These are phyloP conservation scores for Podospora conica DNA, from an alignment of 495 filamentous ascomycete species.

Conservation along the genomic window DNA sequence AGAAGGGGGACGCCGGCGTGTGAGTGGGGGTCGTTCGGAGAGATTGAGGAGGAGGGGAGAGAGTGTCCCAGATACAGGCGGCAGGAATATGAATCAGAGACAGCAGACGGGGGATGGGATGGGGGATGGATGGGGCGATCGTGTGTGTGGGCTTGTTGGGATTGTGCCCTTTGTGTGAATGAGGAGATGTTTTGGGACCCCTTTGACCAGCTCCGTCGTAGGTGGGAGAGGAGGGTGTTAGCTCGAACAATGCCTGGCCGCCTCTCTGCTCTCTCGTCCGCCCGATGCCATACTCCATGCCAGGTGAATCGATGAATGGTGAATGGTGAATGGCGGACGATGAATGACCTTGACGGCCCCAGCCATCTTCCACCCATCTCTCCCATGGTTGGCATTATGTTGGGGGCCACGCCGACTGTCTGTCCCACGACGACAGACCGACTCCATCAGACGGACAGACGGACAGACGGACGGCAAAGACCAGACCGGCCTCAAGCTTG, in stretches of 20 bases:
- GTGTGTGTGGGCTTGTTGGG: neutral
- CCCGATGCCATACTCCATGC: neutral
- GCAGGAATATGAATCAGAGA: neutral
- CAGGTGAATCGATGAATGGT: neutral
- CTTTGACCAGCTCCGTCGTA: neutral
- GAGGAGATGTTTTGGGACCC: neutral
- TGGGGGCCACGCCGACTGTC: constrained; percentile 7
- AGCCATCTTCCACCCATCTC: neutral
- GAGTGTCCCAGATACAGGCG: neutral
- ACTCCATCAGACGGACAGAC: neutral
- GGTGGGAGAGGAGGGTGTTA: neutral
- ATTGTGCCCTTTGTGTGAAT: constrained; percentile 7
- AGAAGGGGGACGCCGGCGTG: neutral
- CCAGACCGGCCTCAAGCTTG: neutral
- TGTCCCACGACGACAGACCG: neutral
- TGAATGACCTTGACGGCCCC: constrained; percentile 27
- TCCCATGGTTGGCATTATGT: constrained; percentile 19
- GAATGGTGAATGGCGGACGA: too few species aligned
- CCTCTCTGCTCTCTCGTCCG: neutral
- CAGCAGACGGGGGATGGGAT: neutral
- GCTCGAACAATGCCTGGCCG: neutral
- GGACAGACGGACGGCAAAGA: neutral
- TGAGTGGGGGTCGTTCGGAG: neutral
- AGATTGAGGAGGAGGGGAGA: constrained; percentile 7
- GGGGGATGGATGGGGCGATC: neutral